phyloP scores from a whole-genome alignment of 139 green algal species.

The Chlamydomonas incerta region DNA sequence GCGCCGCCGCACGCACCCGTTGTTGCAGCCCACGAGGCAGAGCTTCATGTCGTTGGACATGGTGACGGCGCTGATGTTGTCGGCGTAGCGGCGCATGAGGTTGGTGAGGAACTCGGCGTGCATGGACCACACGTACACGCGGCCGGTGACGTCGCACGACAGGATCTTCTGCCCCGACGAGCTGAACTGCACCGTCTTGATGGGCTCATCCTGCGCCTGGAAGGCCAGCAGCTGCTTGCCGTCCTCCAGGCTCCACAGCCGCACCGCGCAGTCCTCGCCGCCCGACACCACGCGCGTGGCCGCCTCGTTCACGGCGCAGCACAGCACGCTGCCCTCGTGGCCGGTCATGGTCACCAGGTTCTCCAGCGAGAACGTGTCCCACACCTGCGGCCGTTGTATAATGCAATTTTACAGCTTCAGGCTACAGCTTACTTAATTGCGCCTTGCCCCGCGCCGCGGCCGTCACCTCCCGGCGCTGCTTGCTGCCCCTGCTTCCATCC shows the following conservation, averaged over 20 bases:
- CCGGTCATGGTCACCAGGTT: slow-evolving; percentile 49
- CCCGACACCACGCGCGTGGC: slow-evolving; percentile 41
- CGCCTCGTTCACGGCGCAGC: slow-evolving; percentile 54
- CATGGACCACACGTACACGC: slow-evolving; percentile 57
- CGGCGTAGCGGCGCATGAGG: slow-evolving; percentile 49
- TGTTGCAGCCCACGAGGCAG: slow-evolving; percentile 46
- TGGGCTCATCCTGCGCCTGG: slow-evolving; percentile 53
- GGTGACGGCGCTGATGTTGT: slow-evolving; percentile 36
- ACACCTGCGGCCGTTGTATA: slow-evolving; percentile 18
- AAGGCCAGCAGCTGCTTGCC: slow-evolving; percentile 58
- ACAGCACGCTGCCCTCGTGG: slow-evolving; percentile 59
- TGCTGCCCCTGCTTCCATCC: no score
- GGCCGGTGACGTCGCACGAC: slow-evolving; percentile 49
- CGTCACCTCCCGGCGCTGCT: no score
- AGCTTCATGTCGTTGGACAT: slow-evolving; percentile 45
- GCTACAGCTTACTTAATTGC: no score
- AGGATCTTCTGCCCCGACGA: slow-evolving; percentile 49
- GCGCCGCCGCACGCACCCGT: no score
- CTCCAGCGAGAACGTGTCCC: slow-evolving; percentile 57
- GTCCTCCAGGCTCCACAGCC: slow-evolving; percentile 56
- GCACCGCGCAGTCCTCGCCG: slow-evolving; percentile 60
- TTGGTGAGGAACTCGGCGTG: slow-evolving; percentile 55
- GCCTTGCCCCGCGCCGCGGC: no score
- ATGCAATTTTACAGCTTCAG: no score
- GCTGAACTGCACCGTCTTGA: slow-evolving; percentile 54